Conservation (phyloP, 352 stramenopile genomes). For the Globisporangium viniferum region DNA sequence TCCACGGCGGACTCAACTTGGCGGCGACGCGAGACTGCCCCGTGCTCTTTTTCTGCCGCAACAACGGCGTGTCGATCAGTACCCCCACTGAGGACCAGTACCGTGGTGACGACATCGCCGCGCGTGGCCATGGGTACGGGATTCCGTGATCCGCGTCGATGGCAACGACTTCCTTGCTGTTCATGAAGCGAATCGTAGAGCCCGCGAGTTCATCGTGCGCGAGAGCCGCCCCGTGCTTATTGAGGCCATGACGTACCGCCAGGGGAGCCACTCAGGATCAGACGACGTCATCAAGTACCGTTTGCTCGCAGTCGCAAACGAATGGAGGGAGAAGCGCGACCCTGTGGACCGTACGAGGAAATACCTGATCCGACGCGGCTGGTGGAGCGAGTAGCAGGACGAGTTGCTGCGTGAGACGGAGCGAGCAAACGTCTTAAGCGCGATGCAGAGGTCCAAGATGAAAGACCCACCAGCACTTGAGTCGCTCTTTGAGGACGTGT, state of each 20-base stretch:
- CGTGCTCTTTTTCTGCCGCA: slow-evolving; percentile 97
- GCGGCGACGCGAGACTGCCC: slow-evolving; percentile 93
- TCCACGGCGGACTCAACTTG: slow-evolving; percentile 97
- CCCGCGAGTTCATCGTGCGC: slow-evolving; percentile 88
- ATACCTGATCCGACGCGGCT: neutral
- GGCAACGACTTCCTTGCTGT: slow-evolving; percentile 98
- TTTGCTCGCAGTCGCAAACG: slow-evolving; percentile 89
- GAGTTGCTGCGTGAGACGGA: slow-evolving; percentile 81
- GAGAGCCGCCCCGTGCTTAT: slow-evolving; percentile 94
- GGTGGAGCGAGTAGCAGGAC: slow-evolving; percentile 50
- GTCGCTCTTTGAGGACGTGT: slow-evolving; percentile 97
- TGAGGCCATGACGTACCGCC: slow-evolving; percentile 98
- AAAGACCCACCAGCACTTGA: slow-evolving; percentile 84
- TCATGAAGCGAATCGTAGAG: slow-evolving; percentile 89
- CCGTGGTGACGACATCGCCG: slow-evolving; percentile 95
- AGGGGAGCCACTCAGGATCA: slow-evolving; percentile 97
- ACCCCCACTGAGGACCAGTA: slow-evolving; percentile 96
- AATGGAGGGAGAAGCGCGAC: slow-evolving; percentile 85
- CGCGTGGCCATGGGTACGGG: slow-evolving; percentile 92
- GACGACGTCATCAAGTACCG: slow-evolving; percentile 98
- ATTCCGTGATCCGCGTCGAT: slow-evolving; percentile 97
- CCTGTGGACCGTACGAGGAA: neutral
- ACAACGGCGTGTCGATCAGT: slow-evolving; percentile 99
- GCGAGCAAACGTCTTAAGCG: slow-evolving; percentile 76
- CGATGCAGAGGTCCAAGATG: slow-evolving; percentile 87